Evolutionary conservation across 306 rosid species (phyloP).

Genomic region (Trichosanthes truncata): DNA sequence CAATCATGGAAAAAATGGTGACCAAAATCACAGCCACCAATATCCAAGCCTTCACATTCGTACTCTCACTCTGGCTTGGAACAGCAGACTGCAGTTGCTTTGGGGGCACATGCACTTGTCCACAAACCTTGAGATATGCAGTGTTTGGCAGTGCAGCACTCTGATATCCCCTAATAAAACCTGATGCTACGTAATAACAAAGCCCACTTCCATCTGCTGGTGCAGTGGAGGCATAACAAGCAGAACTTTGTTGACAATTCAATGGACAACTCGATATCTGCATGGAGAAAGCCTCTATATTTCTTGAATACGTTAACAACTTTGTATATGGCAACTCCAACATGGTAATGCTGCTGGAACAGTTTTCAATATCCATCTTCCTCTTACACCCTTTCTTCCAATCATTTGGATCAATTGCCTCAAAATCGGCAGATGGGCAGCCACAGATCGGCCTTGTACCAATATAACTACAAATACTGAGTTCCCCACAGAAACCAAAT

Average conservation of each 20-base stretch:
- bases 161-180: constrained; percentile 36
- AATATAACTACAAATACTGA: constrained; percentile 56
- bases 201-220: constrained; percentile 51
- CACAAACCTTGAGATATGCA: constrained; percentile 53
- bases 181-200: constrained; percentile 36
- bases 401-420: constrained; percentile 31
- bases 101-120: constrained; percentile 28
- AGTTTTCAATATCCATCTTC: background rate
- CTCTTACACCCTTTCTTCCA: background rate
- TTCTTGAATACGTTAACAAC: constrained; percentile 42
- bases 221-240: constrained; percentile 49
- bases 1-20: constrained; percentile 35
- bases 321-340: constrained; percentile 32
- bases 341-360: constrained; percentile 19
- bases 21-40: constrained; percentile 34
- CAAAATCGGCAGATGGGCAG: constrained; percentile 60
- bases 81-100: constrained; percentile 21
- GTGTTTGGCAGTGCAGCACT: constrained; percentile 41
- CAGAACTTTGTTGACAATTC: constrained; percentile 33
- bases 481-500: constrained; percentile 55
- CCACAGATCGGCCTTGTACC: constrained; percentile 36
- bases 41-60: constrained; percentile 33
- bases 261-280: constrained; percentile 39
- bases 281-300: constrained; percentile 21
- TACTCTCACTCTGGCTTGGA: constrained; percentile 11